Conservation (phyloP, 805 yeast species). For the Pichia manshurica region DNA sequence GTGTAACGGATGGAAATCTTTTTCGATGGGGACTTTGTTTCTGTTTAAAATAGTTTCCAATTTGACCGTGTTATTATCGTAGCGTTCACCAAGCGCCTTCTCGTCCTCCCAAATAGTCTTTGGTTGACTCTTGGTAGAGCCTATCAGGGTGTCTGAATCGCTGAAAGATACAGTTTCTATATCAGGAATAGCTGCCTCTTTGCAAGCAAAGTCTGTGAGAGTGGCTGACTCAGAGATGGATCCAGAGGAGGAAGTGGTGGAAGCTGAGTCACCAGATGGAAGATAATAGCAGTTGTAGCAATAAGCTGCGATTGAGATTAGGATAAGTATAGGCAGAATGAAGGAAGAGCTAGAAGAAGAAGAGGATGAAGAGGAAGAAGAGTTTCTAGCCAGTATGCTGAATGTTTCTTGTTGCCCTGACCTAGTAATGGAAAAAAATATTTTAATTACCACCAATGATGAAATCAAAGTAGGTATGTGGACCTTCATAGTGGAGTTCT, state of each 20-base stretch:
- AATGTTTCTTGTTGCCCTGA: too few species aligned
- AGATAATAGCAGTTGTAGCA: not conserved
- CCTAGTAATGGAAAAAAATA: slow-evolving; percentile 3
- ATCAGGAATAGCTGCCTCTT: slow-evolving; percentile 5
- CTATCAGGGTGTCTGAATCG: not conserved
- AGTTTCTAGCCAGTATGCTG: too few species aligned
- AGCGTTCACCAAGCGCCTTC: not conserved
- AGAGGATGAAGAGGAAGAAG: not conserved
- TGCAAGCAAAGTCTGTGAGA: not conserved
- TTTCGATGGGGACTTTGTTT: slow-evolving; percentile 1
- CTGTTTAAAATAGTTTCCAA: slow-evolving; percentile 1
- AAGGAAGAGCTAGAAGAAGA: not conserved
- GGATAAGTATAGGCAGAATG: not conserved
- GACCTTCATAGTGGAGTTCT: slow-evolving; percentile 19
- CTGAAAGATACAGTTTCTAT: not conserved
- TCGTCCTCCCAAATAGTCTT: too few species aligned
- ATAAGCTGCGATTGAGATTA: not conserved
- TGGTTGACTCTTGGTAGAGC: not conserved
- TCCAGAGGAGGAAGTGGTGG: not conserved
- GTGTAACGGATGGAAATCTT: slow-evolving; percentile 2
- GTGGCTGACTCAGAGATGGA: not conserved
- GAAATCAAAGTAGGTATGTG: slow-evolving; percentile 25
- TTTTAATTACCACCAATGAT: slow-evolving; percentile 14
- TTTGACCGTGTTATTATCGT: not conserved
- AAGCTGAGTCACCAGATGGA: too few species aligned